Evolutionary conservation across 1,139 yeast species (phyloP).

Genomic region (Tardiomyces digboiensis): DNA sequence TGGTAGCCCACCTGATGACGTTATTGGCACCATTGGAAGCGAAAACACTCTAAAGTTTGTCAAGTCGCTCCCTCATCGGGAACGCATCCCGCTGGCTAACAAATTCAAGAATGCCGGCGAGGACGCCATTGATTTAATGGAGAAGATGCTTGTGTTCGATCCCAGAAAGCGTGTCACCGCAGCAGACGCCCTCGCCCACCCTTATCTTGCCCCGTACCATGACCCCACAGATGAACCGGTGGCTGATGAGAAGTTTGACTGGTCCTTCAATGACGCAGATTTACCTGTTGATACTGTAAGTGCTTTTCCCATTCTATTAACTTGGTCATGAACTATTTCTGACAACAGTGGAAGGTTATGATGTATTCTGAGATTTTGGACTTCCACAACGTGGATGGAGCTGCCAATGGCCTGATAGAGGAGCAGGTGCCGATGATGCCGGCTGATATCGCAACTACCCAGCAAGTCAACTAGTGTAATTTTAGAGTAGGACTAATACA

Average conservation of each 20-base stretch:
- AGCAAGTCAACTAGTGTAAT: background rate
- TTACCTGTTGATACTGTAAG: conserved; percentile 96
- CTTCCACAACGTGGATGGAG: conserved; percentile 66
- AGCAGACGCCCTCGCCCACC: conserved; percentile 81
- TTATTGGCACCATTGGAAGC: conserved; percentile 89
- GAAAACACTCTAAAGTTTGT: conserved; percentile 94
- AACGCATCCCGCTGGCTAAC: conserved; percentile 79
- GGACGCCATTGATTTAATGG: conserved; percentile 77
- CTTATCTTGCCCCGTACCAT: conserved; percentile 94
- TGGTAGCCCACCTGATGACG: conserved; percentile 96
- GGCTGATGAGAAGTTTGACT: conserved; percentile 87
- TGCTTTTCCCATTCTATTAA: no score
- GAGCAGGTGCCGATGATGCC: background rate
- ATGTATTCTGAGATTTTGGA: conserved; percentile 96
- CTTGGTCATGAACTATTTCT: no score
- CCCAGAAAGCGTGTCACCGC: conserved; percentile 93
- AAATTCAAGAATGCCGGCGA: conserved; percentile 85
- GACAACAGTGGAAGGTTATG: conserved; percentile 99
- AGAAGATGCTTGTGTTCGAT: conserved; percentile 88
- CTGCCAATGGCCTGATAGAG: background rate
- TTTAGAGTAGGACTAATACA: background rate
- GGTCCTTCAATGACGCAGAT: conserved; percentile 98
- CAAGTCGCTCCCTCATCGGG: conserved; percentile 85
- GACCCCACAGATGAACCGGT: conserved; percentile 97
- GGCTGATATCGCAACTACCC: background rate